A percentile compares a stretch with the other conserved stretches of the same genome.
Conservation (phyloP, 2,329 filamentous ascomycete species). For the Ceratocystis lukuohia region DNA sequence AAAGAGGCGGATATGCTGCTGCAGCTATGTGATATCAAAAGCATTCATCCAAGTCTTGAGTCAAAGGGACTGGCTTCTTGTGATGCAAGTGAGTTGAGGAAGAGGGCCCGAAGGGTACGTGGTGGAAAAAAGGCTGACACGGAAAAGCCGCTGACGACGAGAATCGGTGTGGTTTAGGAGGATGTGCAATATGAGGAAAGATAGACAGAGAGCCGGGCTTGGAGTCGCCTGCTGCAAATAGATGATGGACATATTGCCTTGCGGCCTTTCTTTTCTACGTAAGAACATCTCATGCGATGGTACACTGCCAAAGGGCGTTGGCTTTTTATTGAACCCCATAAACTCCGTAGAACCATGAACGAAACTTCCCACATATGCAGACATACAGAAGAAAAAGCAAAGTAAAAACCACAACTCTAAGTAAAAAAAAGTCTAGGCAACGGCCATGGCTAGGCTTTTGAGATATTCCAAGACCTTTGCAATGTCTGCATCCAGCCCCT, state of each 20-base stretch:
- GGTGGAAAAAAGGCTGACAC: neutral
- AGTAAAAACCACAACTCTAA: neutral
- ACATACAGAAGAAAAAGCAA: neutral
- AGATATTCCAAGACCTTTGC: conserved; percentile 42
- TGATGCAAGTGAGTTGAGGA: neutral
- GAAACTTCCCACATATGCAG: conserved; percentile 4
- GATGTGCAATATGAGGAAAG: neutral
- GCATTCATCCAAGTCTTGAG: neutral
- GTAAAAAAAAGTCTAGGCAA: neutral
- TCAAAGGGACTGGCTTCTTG: neutral
- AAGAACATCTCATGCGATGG: neutral
- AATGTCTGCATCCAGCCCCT: conserved; percentile 43
- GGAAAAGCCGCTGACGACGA: neutral
- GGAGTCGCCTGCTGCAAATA: no score
- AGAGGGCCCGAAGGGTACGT: neutral
- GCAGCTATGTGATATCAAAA: neutral
- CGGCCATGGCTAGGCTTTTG: conserved; percentile 22
- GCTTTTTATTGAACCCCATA: conserved; percentile 2
- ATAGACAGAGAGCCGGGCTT: neutral
- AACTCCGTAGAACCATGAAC: conserved; percentile 11
- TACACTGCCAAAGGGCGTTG: conserved; percentile 1
- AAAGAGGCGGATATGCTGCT: conserved; percentile 9
- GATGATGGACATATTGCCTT: neutral
- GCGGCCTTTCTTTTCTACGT: neutral
- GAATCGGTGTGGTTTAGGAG: neutral